Evolutionary conservation across 78 protist genomes (phyloP).

Genomic region (Emiliania huxleyi): DNA sequence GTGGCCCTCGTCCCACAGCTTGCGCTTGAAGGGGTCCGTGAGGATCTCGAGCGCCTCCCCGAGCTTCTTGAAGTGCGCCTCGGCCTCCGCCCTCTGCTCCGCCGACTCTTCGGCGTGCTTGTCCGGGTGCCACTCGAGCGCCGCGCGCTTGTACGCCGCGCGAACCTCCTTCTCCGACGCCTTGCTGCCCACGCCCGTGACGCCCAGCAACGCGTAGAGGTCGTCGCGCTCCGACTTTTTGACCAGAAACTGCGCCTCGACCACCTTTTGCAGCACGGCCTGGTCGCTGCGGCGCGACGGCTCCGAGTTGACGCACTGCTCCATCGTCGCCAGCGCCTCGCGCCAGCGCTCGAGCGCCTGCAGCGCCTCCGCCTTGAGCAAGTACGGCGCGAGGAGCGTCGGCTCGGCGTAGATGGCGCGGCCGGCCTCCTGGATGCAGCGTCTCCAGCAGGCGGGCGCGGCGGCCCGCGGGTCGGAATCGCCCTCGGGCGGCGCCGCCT

Average conservation of each 20-base stretch:
- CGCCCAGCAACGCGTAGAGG: not conserved
- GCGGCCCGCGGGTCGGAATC: not conserved
- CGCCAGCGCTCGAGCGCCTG: not conserved
- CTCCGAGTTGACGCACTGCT: too few relatives aligned
- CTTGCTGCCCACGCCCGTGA: not conserved
- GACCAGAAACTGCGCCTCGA: not conserved
- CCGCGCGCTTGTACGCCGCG: not conserved
- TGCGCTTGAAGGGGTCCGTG: not conserved
- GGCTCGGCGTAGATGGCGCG: not conserved
- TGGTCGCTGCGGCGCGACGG: not conserved
- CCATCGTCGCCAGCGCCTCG: not conserved
- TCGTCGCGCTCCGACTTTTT: not conserved
- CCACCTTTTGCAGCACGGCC: not conserved
- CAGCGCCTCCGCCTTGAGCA: not conserved
- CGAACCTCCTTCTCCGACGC: not conserved
- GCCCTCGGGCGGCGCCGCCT: not conserved
- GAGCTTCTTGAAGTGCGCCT: not conserved
- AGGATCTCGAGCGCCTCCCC: constrained; percentile 30
- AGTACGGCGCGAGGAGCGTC: not conserved
- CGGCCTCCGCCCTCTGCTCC: too few relatives aligned
- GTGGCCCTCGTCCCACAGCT: constrained; percentile 12
- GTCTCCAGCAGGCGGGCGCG: not conserved
- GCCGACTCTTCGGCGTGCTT: not conserved
- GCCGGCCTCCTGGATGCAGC: not conserved
- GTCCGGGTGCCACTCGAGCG: constrained; percentile 14